Base-by-base conservation (phyloP, 257 asterid genomes). In the Ilex asprella region DNA sequence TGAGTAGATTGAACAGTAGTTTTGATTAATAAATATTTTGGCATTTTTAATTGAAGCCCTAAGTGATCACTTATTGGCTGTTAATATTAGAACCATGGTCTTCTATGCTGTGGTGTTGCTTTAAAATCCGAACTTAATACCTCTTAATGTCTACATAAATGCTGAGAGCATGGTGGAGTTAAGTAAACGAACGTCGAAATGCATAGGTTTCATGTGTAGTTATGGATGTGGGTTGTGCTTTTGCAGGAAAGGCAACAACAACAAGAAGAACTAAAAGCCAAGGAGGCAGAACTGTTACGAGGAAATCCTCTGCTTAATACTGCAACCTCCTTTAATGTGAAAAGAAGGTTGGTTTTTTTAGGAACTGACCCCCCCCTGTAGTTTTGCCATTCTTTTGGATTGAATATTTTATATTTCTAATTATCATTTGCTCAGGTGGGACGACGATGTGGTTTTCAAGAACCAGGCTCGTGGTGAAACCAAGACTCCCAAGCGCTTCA, bases 391-490 rank as follows among this genome's bases (percentile, higher is more conserved):
- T 58, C 9, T 29, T 16, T 59, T 74, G 27, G 10, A 3, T 65
- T 21, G 27, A 12, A 0, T 27, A 14, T 46, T 14, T n/a, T 12
- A 10, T 46, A 30, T n/a, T 27, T 27, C 10, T 62, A 4, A 29
- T 21, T 31, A 30, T 12, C 41, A 56, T 47, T 55, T 68, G 31
- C 69, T 52, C 76, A 91, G 92, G 82, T 92, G 97, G 99, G 97
- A 92, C 60, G 97, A 89, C 77, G 96, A 92, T 71, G 99, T 92
- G 71, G 95, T 92, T 58, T 92, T 92, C 81, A 89, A 89, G 88
- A 92, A 92, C 73, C 97, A 92, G 77, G 84, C 95, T 58, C 87
- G 99, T 10, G 97, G 97, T 11, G 97, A 86, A 77, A 68, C 75
- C 13, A 89, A 89, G 78, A 62, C 73, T 1, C 68, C 86, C 2